Evolutionary conservation across 1,139 yeast genomes (phyloP).

Genomic region (Taphrina deformans): DNA sequence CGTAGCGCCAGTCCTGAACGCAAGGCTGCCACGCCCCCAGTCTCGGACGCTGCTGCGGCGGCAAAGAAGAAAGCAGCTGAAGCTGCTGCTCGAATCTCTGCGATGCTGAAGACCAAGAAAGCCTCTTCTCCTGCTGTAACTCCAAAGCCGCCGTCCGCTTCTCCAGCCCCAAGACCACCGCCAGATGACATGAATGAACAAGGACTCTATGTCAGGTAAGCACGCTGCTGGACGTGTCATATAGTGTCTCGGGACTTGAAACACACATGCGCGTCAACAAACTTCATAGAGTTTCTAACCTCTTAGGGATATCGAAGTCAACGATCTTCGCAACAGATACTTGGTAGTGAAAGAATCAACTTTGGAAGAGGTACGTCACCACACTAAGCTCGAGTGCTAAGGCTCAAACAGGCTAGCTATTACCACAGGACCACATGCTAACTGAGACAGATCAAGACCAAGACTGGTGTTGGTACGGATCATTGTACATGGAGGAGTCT

Average conservation of each 20-base stretch:
- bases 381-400: not conserved
- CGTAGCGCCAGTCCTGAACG: constrained; percentile 34
- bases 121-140: constrained; percentile 14
- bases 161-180: constrained; percentile 15
- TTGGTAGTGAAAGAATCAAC: constrained; percentile 47
- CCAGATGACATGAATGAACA: constrained; percentile 23
- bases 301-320: constrained; percentile 45
- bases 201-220: constrained; percentile 16
- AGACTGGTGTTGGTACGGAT: constrained; percentile 37
- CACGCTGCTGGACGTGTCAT: too few relatives aligned
- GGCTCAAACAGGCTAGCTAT: constrained; percentile 19
- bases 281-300: too few relatives aligned
- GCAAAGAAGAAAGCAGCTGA: constrained; percentile 31
- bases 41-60: constrained; percentile 31
- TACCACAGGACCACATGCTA: not conserved
- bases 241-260: too few relatives aligned
- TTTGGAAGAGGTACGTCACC: constrained; percentile 39
- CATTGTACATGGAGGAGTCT: not conserved
- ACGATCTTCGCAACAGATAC: constrained; percentile 48
- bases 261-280: too few relatives aligned
- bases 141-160: constrained; percentile 16
- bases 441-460: constrained; percentile 32
- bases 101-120: constrained; percentile 29
- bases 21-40: constrained; percentile 18
- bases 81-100: constrained; percentile 31